Base-by-base conservation (phyloP, 257 asterid genomes). In the Nicotiana attenuata region DNA sequence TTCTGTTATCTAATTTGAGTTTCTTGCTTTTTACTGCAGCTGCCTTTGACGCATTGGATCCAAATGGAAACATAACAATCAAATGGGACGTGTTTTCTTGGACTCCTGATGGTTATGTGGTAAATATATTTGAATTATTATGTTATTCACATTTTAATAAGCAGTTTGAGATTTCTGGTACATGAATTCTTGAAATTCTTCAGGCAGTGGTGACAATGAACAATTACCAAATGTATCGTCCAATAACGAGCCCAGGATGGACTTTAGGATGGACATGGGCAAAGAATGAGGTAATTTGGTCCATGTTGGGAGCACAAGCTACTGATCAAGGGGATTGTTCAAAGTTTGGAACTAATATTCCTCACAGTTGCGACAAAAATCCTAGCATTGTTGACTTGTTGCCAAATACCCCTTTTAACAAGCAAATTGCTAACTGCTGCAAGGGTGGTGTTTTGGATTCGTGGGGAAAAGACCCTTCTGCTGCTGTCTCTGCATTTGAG, bases 221-320 rank as follows among this genome's bases (percentile, higher is more conserved):
- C 83, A 82, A 87, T 38, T 87, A 78, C 78, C 87, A 87, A 80
- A 81, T 33, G 77, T 82, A 82, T 63, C 78, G 87, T 15, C 85
- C 83, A 9, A 80, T 87, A 4, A 61, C 1, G 61, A 61, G 24
- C 5, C 86, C 89, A 0, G 89, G 89, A 3, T 86, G 89, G 89
- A 83, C 84, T 2, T 65, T 83, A 59, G 84, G 80, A 28, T 86
- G 89, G 89, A 81, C 80, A 7, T 86, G 87, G 87, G 82, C 85
- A 7, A 81, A 81, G 60, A 73, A 76, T 16, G 87, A 87, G 50
- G 28, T 87, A 0, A 82, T 87, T 63, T 87, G 86, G 87, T 0
- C 81, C 38, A 76, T 84, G 85, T 0, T 47, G 4, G 87, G 89
- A 17, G 87, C 87, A 41, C 17, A 79, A 80, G 69, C 86, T 10